Evolutionary conservation across 306 rosid genomes (phyloP).

Genomic region (Glycine latifolia): DNA sequence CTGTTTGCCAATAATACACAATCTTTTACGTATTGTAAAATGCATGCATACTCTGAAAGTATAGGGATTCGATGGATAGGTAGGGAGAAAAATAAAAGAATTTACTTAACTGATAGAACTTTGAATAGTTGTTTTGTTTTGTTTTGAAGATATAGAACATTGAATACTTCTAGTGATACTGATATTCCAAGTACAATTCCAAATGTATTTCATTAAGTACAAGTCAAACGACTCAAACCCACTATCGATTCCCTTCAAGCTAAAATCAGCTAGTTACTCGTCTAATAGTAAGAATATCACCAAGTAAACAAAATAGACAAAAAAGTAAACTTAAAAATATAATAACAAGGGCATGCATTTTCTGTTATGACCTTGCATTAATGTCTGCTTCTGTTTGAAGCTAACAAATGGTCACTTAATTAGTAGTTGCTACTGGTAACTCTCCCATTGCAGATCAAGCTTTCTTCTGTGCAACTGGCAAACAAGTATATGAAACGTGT

Average conservation of each 20-base stretch:
- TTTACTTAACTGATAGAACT: not conserved
- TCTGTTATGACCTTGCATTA: not conserved
- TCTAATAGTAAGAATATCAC: not conserved
- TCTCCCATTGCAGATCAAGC: constrained; percentile 73
- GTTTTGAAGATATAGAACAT: not conserved
- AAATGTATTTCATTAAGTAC: not conserved
- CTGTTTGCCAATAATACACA: not conserved
- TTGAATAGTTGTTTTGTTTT: not conserved
- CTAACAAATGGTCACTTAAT: constrained; percentile 21
- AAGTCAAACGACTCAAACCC: not conserved
- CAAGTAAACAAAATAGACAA: not conserved
- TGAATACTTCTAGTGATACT: not conserved
- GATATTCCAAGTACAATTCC: not conserved
- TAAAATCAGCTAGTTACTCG: not conserved
- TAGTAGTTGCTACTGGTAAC: constrained; percentile 8
- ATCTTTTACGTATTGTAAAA: not conserved
- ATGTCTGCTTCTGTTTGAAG: not conserved
- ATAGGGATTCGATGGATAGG: not conserved
- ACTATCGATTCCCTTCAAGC: not conserved
- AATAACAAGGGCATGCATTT: constrained; percentile 2
- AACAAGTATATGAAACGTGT: constrained; percentile 89
- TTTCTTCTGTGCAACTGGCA: constrained; percentile 84
- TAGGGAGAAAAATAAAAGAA: not conserved
- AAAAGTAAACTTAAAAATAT: not conserved
- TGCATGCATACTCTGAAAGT: not conserved